Evolutionary conservation across 1,284 basidiomycete species (phyloP).

Genomic region (Spongiforma sp.): DNA sequence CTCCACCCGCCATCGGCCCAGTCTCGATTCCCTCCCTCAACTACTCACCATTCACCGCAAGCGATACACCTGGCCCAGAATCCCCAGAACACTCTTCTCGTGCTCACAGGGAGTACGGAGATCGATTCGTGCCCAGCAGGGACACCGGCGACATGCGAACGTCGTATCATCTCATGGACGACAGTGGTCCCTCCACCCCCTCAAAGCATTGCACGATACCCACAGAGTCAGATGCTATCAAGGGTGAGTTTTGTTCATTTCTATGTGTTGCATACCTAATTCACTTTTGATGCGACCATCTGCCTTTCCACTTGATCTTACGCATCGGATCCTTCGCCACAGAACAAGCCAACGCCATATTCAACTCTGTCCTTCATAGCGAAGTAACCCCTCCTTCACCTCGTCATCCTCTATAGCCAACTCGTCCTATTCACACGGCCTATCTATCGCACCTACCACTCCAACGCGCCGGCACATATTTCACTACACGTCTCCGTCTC

Average conservation of each 20-base stretch:
- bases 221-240: slow-evolving; percentile 77
- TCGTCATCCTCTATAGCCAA: slow-evolving; percentile 62
- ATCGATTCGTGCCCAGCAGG: slow-evolving; percentile 76
- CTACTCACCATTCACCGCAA: slow-evolving; percentile 54
- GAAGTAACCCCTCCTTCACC: slow-evolving; percentile 77
- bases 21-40: slow-evolving; percentile 60
- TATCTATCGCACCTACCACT: slow-evolving; percentile 56
- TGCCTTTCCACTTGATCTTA: no score
- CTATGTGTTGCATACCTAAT: not conserved
- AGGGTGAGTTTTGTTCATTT: slow-evolving; percentile 51
- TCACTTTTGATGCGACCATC: not conserved
- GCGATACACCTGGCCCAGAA: slow-evolving; percentile 60
- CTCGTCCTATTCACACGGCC: slow-evolving; percentile 47
- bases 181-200: slow-evolving; percentile 67
- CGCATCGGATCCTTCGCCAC: slow-evolving; percentile 1
- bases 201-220: slow-evolving; percentile 75
- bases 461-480: slow-evolving; percentile 73
- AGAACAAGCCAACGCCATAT: slow-evolving; percentile 84
- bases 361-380: slow-evolving; percentile 72
- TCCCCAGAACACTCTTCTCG: slow-evolving; percentile 51
- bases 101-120: slow-evolving; percentile 65
- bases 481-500: slow-evolving; percentile 64
- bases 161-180: slow-evolving; percentile 77
- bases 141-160: slow-evolving; percentile 77
- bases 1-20: slow-evolving; percentile 28